A percentile compares a stretch with the other conserved stretches of the same genome.
phyloP scores from a whole-genome alignment of 805 yeast genomes.

The Lipomyces mesembrius region DNA sequence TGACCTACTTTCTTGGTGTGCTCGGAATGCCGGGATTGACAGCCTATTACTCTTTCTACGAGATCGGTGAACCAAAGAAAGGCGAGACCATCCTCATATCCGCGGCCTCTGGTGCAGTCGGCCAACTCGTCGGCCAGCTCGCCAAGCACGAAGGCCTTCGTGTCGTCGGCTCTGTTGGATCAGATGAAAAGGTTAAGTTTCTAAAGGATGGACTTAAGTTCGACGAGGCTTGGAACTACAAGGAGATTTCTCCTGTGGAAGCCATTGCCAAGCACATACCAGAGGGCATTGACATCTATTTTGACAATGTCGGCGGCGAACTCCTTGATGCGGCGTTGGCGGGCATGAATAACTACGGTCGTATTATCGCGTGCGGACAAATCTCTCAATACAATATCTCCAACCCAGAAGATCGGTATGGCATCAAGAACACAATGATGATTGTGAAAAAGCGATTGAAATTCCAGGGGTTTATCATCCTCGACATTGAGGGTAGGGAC shows the following conservation, averaged over 20 bases:
- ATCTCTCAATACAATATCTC: constrained; percentile 61
- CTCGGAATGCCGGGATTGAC: constrained; percentile 65
- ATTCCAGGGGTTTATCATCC: constrained; percentile 59
- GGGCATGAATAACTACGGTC: constrained; percentile 46
- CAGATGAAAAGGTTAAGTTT: constrained; percentile 57
- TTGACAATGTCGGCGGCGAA: constrained; percentile 69
- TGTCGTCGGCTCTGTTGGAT: constrained; percentile 68
- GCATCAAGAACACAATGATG: constrained; percentile 50
- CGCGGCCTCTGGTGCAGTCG: constrained; percentile 81
- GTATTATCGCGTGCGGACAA: constrained; percentile 65
- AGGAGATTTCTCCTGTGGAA: constrained; percentile 46
- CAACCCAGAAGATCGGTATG: constrained; percentile 41
- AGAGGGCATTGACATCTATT: constrained; percentile 58
- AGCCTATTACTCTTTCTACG: constrained; percentile 60
- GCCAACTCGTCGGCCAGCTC: constrained; percentile 61
- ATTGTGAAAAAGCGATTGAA: constrained; percentile 58
- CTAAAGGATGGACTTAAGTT: constrained; percentile 62
- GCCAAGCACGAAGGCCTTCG: constrained; percentile 59
- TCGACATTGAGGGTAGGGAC: constrained; percentile 47
- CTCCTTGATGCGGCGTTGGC: constrained; percentile 54
- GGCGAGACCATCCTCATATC: constrained; percentile 58
- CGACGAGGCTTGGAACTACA: constrained; percentile 59
- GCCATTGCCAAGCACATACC: constrained; percentile 50
- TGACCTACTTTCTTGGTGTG: constrained; percentile 51
- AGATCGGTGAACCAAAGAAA: constrained; percentile 54